Evolutionary conservation across 345 rosid genomes (phyloP), one percentile per base, ranked within the genome.

Genomic region (Trapa bicornis): DNA sequence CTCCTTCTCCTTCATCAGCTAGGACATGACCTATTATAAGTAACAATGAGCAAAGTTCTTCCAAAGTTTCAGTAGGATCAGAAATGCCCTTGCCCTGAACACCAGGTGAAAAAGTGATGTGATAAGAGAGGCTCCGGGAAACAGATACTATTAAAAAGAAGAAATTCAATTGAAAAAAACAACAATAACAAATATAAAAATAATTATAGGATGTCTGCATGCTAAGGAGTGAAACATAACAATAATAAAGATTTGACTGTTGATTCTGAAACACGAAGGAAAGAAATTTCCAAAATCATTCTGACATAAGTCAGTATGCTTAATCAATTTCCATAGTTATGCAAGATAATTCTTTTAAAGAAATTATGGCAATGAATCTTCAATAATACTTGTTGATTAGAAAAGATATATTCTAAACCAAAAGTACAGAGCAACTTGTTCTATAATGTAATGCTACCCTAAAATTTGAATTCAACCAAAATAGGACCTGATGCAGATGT

Each of bases 1-100:
- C 99, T 70, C 99, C 97, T 73, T 94, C 97, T 71, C 97, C 96
- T 82, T 94, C 99, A 81, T 94, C 99, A 57, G 95, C 97, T 79
- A 94, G 91, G 67, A 94, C 86, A 80, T 94, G 97, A 71, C 99
- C 99, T 43, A 79, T 81, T 78, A 94, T 83, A 58, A 94, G 73
- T 77, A 91, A 77, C 77, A 94, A 80, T 16, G 96, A 91, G 79
- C 88, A 94, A 64, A 89, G 82, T 81, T 94, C 99, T 77, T 94
- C 99, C 83, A 94, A 72, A 72, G 85, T 87, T 77, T 81, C 87
- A 22, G 89, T 94, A 43, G 78, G 92, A 78, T 91, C 97, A 68
- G 73, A 80, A 75, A 78, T 73, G 81, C 95, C 91, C 80, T 87
- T 87, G 74, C 97, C 97, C 99, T 94, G 78, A 75, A 83, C 69